Evolutionary conservation across 169 alveolate genomes (phyloP), one percentile per base, ranked within the genome.

Genomic region (Plasmodium falciparum): DNA sequence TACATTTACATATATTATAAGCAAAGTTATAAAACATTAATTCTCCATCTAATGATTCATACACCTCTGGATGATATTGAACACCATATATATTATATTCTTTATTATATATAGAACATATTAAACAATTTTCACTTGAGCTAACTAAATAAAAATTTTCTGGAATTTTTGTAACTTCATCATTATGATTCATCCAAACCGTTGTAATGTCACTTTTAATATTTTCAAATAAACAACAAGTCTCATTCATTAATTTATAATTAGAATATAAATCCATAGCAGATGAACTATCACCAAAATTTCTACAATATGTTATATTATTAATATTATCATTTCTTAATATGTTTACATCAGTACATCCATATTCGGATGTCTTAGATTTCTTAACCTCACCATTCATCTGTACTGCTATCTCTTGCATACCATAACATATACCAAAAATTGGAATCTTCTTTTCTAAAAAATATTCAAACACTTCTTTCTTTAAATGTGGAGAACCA

Each of bases 1-100:
- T 72, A 17, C 94, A 89, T 72, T 69, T 76, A 86, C 96, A 92
- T 17, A 94, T 90, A 12, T 94, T 90, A 75, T 73, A 92, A 45
- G 91, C 89, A 89, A 94, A 94, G 73, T 92, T 92, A 50, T 73
- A 63, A 89, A 94, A 78, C 88, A 94, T 58, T 47, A 47, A 47
- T 22, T 88, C 92, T 26, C 93, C 96, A 33, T 90, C 80, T 29
- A 74, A 73, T 5, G 93, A 74, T 70, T 92, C 95, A 39, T 74
- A 89, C 3, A 88, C 92, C 72, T 94, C 94, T 22, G 96, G 96
- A 88, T 94, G 96, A 80, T 90, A 94, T 65, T 90, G 93, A 59
- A 94, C 91, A 24, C 78, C 91, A 74, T 90, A 85, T 49, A 92
- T 70, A 20, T 76, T 76, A 70, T 70, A 9, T 22, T 89, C 91